Percentiles rank a stretch among this genome's conserved stretches.
These are phyloP conservation scores for Caloboletus inedulis DNA, from an alignment of 1,284 basidiomycete species.

Conservation along the genomic window DNA sequence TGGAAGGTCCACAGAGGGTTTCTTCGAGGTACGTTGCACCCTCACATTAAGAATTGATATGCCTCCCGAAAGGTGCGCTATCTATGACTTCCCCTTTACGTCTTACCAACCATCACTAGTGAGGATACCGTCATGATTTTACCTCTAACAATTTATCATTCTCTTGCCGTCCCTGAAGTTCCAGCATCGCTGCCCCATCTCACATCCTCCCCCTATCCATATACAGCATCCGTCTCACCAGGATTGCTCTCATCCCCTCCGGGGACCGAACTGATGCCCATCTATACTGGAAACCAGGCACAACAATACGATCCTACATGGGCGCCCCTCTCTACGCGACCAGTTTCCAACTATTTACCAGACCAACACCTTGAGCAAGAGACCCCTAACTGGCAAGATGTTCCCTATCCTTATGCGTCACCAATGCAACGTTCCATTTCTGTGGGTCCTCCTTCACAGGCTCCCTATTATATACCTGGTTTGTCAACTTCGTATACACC, in stretches of 20 bases:
- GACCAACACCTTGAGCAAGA: slow-evolving; percentile 11
- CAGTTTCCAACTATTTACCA: slow-evolving; percentile 5
- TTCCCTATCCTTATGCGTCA: slow-evolving; percentile 9
- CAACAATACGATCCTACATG: slow-evolving; percentile 11
- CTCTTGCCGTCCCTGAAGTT: slow-evolving; percentile 47
- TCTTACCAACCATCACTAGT: slow-evolving; percentile 37
- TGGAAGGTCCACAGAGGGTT: slow-evolving; percentile 42
- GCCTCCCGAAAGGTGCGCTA: slow-evolving; percentile 29
- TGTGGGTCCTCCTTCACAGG: slow-evolving; percentile 11
- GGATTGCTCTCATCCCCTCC: slow-evolving; percentile 20
- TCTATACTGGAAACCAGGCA: slow-evolving; percentile 8
- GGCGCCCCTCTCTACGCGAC: slow-evolving; percentile 4
- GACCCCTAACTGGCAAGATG: slow-evolving; percentile 18
- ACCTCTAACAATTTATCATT: slow-evolving; percentile 64
- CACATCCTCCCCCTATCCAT: slow-evolving; percentile 16
- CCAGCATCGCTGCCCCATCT: slow-evolving; percentile 24
- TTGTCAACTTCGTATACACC: slow-evolving; percentile 13
- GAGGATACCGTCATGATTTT: slow-evolving; percentile 65
- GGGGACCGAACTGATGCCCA: slow-evolving; percentile 7
- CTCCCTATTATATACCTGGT: slow-evolving; percentile 12
- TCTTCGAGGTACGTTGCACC: slow-evolving; percentile 56
- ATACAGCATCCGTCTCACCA: slow-evolving; percentile 23
- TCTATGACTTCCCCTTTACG: not conserved
- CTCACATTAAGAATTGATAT: slow-evolving; percentile 28
- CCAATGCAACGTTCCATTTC: slow-evolving; percentile 23